Base-by-base conservation (phyloP, 495 filamentous ascomycete genomes). In the Polyplosphaeria fusca region DNA sequence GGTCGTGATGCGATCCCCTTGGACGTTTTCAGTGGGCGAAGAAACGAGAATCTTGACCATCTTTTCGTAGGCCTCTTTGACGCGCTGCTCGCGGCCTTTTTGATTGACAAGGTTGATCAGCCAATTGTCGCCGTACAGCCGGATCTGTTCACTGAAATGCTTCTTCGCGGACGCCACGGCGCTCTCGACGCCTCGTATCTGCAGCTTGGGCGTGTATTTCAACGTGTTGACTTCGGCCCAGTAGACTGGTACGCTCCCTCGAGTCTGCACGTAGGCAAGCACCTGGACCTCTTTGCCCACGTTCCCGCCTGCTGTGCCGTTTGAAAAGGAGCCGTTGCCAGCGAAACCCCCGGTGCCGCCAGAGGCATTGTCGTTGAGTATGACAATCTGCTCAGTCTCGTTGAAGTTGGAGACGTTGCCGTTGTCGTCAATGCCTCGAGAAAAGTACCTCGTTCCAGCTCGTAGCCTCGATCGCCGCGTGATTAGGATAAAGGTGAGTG, bases 371-470 rank as follows among this genome's bases (percentile, higher is more conserved):
- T 73, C 93, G 63, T 96, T 95, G 59, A 98, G 70, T 28, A 98
- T 80, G 38, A 94, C 76, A 44, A 88, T 76, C 68, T 97, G 94
- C 67, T 98, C 93, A 0, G 94, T 97, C 74, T 98, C 93, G 66
- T 98, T 98, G 78, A 90, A 98, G 67, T 98, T 98, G 18, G 90
- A 87, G 4, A 90, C 94, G 68, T 96, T 80, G n/a, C 93, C 93
- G 57, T 89, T 73, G 52, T 95, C 89, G 66, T 98, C 92, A 19
- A 96, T 80, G 27, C 93, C 93, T 47, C 93, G 84, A 0, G 94
- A 91, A 68, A 97, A 90, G 75, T 96, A 96, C 69, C 93, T 76
- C 4, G 93, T 97, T 20, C 93, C 93, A 13, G 81, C 92, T 55
- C 91, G 79, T 68, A 95, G 82, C 63, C 93, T 78, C 12, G 89